Percentiles rank a stretch among this genome's conserved stretches.
phyloP scores from a whole-genome alignment of 345 rosid genomes.

The Boechera divaricarpa region DNA sequence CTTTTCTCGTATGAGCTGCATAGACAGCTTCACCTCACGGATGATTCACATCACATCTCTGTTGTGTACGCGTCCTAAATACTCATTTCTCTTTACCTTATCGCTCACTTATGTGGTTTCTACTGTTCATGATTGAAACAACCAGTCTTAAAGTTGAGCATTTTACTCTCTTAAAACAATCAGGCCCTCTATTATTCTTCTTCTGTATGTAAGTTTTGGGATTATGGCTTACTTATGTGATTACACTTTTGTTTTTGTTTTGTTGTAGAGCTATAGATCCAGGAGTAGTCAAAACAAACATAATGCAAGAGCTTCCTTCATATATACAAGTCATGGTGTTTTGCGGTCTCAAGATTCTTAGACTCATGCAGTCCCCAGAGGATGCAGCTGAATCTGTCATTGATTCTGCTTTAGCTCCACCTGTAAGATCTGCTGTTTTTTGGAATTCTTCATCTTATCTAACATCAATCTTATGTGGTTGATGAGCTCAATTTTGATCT shows the following conservation, averaged over 20 bases:
- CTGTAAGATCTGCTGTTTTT: constrained; percentile 53
- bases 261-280: constrained; percentile 83
- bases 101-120: neutral
- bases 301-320: constrained; percentile 87
- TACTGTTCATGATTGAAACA: neutral
- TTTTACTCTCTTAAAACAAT: neutral
- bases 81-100: constrained; percentile 10
- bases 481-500: constrained; percentile 24
- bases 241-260: neutral
- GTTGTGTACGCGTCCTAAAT: constrained; percentile 61
- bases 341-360: constrained; percentile 52
- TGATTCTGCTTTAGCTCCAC: constrained; percentile 86
- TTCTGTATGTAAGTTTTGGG: neutral
- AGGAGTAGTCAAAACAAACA: constrained; percentile 78
- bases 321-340: constrained; percentile 57
- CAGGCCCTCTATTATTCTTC: neutral
- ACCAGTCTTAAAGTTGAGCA: neutral
- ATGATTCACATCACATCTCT: constrained; percentile 60
- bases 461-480: constrained; percentile 15
- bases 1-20: constrained; percentile 84
- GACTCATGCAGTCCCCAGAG: constrained; percentile 68
- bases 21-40: constrained; percentile 55
- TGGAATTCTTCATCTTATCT: constrained; percentile 17
- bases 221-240: neutral
- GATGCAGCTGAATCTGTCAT: constrained; percentile 66